phyloP scores from a whole-genome alignment of 352 stramenopile genomes.

The Phytopythium vexans region DNA sequence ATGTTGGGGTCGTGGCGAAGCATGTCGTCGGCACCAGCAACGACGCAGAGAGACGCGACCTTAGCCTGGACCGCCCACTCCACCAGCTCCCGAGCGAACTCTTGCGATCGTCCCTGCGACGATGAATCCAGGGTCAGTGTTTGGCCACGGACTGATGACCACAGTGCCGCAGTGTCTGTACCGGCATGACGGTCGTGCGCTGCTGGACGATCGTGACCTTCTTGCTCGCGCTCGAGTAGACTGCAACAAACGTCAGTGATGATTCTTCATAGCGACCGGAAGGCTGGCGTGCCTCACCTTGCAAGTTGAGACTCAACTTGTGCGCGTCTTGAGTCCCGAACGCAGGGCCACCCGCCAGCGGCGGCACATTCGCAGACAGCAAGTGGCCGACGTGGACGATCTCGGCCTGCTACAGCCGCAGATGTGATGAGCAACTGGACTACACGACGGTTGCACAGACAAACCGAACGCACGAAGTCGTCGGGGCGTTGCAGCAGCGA shows the following conservation, averaged over 20 bases:
- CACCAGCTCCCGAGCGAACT: constrained; percentile 54
- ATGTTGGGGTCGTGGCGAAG: constrained; percentile 75
- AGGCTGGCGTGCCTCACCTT: constrained; percentile 30
- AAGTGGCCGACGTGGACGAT: constrained; percentile 55
- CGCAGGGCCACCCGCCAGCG: constrained; percentile 54
- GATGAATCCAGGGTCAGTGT: not conserved
- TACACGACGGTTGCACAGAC: not conserved
- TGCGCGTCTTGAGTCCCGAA: constrained; percentile 39
- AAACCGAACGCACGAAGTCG: constrained; percentile 31
- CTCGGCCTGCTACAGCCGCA: constrained; percentile 17
- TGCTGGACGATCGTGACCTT: constrained; percentile 80
- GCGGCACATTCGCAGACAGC: constrained; percentile 52
- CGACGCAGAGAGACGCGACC: constrained; percentile 45
- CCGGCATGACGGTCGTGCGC: constrained; percentile 45
- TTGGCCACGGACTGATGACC: constrained; percentile 3
- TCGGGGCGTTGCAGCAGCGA: constrained; percentile 54
- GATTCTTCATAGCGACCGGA: constrained; percentile 2
- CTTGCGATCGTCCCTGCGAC: constrained; percentile 42
- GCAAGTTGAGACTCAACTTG: constrained; percentile 70
- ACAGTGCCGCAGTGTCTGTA: constrained; percentile 11
- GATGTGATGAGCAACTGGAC: constrained; percentile 4
- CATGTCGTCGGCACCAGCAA: constrained; percentile 78
- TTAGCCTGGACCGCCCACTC: constrained; percentile 44
- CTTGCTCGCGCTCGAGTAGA: constrained; percentile 57
- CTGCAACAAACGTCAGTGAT: constrained; percentile 19